Conservation (phyloP, 441 rosid species). For the Populus trichocarpa region DNA sequence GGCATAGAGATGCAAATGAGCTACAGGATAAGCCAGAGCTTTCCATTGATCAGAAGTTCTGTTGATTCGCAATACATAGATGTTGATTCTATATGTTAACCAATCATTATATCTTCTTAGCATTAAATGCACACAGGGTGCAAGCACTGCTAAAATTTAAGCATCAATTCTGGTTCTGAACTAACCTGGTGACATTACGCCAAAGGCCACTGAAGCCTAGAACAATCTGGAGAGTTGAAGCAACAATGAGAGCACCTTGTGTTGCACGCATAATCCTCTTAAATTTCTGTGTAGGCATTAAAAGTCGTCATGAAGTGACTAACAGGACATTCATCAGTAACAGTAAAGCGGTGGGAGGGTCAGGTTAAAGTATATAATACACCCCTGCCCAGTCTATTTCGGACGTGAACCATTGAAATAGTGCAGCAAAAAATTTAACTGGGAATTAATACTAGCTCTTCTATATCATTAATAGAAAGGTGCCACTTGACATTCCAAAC, state of each 20-base stretch:
- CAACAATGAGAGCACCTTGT: slow-evolving; percentile 89
- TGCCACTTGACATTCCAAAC: slow-evolving; percentile 14
- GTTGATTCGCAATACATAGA: slow-evolving; percentile 2
- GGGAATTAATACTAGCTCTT: neutral
- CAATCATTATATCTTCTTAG: neutral
- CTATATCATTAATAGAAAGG: neutral
- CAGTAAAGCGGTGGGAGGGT: neutral
- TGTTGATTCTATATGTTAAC: neutral
- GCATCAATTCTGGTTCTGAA: slow-evolving; percentile 14
- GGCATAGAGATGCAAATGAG: neutral
- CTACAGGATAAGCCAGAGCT: neutral
- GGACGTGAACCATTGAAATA: neutral
- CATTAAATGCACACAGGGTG: neutral
- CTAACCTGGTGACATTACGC: slow-evolving; percentile 87
- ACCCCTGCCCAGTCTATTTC: neutral
- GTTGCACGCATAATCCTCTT: slow-evolving; percentile 82
- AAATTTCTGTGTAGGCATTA: slow-evolving; percentile 58
- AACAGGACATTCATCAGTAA: neutral
- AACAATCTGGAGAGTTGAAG: slow-evolving; percentile 91
- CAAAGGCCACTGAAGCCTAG: slow-evolving; percentile 98
- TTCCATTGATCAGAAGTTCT: slow-evolving; percentile 1
- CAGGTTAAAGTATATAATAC: neutral
- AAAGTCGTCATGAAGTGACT: slow-evolving; percentile 8
- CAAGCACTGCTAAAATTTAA: slow-evolving; percentile 1
- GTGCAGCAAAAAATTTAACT: neutral